Evolutionary conservation across 2,329 filamentous ascomycete genomes (phyloP), one percentile per base, ranked within the genome.

Genomic region (Penicillium polonicum): DNA sequence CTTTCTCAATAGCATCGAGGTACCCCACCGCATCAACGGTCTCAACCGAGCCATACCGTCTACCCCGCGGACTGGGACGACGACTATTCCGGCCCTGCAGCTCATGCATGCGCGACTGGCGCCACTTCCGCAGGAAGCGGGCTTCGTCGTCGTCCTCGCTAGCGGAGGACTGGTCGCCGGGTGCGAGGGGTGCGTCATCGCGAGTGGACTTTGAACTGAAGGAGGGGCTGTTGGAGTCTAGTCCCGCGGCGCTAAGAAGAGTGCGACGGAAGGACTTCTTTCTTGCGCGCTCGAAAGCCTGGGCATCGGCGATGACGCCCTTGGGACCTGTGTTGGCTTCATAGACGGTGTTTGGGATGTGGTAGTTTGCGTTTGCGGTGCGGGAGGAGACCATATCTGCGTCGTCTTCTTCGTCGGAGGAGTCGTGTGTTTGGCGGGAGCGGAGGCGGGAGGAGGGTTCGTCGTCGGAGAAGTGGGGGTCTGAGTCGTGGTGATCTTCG

Each of bases 1-100:
- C 91, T 76, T 91, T 94, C 78, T 99, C 94, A 66, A 97, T 91
- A 55, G 93, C 92, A 74, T 97, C 92, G n/a, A 99, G 83, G 69
- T 96, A 99, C 19, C 92, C 94, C 63, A 89, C 80, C 8, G 91
- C 93, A 79, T 97, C 92, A 1, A 97, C 94, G 58, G 86, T 83
- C 60, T 92, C 88, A 61, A 97, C 79, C 13, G 83, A 84, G 23
- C 94, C 94, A 72, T 89, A 97, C 57, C 88, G 81, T 63, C 90
- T 82, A 62, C 89, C 84, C 67, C 88, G 92, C 0, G 91, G 91
- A 72, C 88, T 93, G 52, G 85, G 88, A 68, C 87, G 85, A 68
- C 89, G 81, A 61, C 82, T 89, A 60, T 83, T 82, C 48, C 86
- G 80, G 65, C 66, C 79, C 79, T 81, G 91, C 84, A 97, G 81